phyloP scores from a whole-genome alignment of 1,139 yeast genomes.

The Geotrichum klebahnii region DNA sequence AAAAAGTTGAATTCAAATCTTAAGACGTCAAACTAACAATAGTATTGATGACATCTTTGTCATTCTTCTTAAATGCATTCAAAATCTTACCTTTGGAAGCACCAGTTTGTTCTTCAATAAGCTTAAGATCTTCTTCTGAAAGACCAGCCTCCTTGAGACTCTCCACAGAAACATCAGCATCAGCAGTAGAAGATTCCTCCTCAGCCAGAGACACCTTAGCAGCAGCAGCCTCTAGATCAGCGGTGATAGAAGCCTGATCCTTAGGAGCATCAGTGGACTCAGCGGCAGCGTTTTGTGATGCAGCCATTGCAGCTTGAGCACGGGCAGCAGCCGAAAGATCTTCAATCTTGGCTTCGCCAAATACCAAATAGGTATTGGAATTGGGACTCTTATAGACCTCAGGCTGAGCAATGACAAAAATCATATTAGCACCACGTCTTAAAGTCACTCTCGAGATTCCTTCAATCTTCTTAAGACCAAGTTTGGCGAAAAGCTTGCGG shows the following conservation, averaged over 20 bases:
- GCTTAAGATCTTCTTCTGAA: conserved; percentile 70
- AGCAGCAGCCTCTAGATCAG: conserved; percentile 83
- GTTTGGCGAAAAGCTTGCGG: conserved; percentile 82
- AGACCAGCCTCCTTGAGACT: conserved; percentile 77
- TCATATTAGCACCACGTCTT: conserved; percentile 89
- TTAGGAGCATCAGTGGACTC: conserved; percentile 47
- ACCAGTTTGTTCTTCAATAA: conserved; percentile 85
- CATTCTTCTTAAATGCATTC: conserved; percentile 81
- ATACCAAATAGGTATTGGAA: conserved; percentile 70
- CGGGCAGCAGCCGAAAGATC: conserved; percentile 27
- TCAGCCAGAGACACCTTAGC: conserved; percentile 40
- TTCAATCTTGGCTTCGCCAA: conserved; percentile 90
- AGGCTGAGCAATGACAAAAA: conserved; percentile 89
- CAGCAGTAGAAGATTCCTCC: conserved; percentile 33
- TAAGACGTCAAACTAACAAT: conserved; percentile 67
- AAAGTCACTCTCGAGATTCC: conserved; percentile 95
- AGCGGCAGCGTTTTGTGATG: conserved; percentile 42
- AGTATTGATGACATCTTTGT: conserved; percentile 93
- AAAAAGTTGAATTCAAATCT: too few relatives aligned
- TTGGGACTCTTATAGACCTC: conserved; percentile 87
- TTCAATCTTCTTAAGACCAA: conserved; percentile 84
- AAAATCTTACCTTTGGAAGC: conserved; percentile 86
- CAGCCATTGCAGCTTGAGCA: conserved; percentile 37
- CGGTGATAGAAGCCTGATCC: conserved; percentile 78
- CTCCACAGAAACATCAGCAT: conserved; percentile 57